Base-by-base conservation (phyloP, 257 asterid genomes). In the Solanum chmielewskii region DNA sequence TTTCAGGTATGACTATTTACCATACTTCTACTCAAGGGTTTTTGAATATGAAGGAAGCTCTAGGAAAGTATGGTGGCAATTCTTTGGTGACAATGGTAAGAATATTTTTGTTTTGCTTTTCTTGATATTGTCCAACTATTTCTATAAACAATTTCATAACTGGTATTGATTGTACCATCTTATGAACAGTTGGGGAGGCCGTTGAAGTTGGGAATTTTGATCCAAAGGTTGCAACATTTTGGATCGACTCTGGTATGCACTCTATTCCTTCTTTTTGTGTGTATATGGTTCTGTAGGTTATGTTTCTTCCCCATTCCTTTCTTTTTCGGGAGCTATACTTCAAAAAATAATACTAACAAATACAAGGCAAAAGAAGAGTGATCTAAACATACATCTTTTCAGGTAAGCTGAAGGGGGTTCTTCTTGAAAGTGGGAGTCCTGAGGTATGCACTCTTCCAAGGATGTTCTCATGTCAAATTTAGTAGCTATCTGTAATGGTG, bases 11-110 rank as follows among this genome's bases (percentile, higher is more conserved):
- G 98, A 95, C 86, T 96, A 96, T 89, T 97, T 96, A 86, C 99
- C 99, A 11, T 94, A 92, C 88, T 96, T 96, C 91, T 96, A 96
- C 93, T 96, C 99, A 0, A 92, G 99, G 92, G 97, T 96, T 83
- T 96, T 96, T 80, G 99, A 96, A 91, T 94, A 93, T 84, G 99
- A 95, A 88, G 99, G 99, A 68, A 93, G 98, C 94, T 93, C 91
- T 69, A 93, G 99, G 95, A 96, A 95, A 95, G 97, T 95, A 14
- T 94, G 98, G 98, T 95, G 98, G 99, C 99, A 96, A 78, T 95
- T 96, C 91, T 95, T 89, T 90, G 99, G 99, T 37, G 99, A 96
- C 93, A 95, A 94, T 74, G 98, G 99, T 96, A 85, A 83, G 87
- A 52, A 85, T 77, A 8, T 74, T 42, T 47, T 44, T 49, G 14